Evolutionary conservation across 2,329 filamentous ascomycete genomes (phyloP), one percentile per base, ranked within the genome.

Genomic region (Septoria linicola): DNA sequence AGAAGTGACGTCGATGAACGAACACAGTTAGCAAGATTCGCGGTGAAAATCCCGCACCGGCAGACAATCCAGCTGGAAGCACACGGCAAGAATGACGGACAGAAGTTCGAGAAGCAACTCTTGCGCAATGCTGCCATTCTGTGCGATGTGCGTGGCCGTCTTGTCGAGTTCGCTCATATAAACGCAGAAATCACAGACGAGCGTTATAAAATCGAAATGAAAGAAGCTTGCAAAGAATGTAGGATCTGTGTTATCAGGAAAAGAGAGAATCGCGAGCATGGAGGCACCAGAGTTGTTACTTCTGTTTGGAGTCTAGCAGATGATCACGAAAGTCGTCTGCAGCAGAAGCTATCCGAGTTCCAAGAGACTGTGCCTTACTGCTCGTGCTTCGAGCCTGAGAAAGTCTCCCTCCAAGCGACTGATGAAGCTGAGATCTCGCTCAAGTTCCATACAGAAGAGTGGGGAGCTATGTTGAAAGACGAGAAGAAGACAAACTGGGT

Each of bases 231-330:
- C 32, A 59, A 66, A 4, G 63, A 69, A 4, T 73, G 68, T 27
- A 70, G 73, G 0, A 69, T 77, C 17, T 66, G 63, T 13, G 67
- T 76, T 0, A 70, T 77, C 7, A 68, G 73, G 1, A 74, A 73
- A 62, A 67, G 71, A 16, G 68, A 74, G 30, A 65, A 68, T 5
- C 59, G 65, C 5, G 55, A 66, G 1, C 63, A 70, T 16, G 68
- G 66, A 11, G 66, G 63, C 4, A 66, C 69, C 2, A 67, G 64
- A 35, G 65, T 73, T 21, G 67, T 68, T 14, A 74, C 73, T 0
- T 74, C 72, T 2, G 70, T 76, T 13, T 76, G 74, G 74, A 67
- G 67, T 0, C 62, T 76, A 4, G 71, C 69, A 35, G 67, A 74
- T 39, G 73, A 76, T 55, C 68, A 70, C 31, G 65, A 63, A 1